phyloP scores from a whole-genome alignment of 257 asterid genomes.

The Solanum rostratum region DNA sequence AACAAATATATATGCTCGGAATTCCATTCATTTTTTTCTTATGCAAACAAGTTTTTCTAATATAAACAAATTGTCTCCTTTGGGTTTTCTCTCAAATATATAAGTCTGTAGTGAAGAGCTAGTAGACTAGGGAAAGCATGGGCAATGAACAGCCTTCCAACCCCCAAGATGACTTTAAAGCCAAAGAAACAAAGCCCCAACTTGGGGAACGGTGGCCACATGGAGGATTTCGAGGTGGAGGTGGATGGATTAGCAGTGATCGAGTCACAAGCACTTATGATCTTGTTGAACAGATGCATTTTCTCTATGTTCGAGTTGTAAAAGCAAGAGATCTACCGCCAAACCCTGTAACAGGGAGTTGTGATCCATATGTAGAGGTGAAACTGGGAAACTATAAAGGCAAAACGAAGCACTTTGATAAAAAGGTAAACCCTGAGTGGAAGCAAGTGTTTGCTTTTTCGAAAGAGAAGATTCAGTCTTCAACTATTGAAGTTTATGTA shows the following conservation, averaged over 20 bases:
- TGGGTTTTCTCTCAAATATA: neutral
- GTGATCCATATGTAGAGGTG: neutral
- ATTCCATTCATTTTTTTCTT: neutral
- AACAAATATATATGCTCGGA: neutral
- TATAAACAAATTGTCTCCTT: neutral
- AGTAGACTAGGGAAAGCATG: constrained; percentile 6
- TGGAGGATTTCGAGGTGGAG: constrained; percentile 55
- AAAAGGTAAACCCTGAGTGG: neutral
- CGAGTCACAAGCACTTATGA: constrained; percentile 60
- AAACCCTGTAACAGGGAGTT: constrained; percentile 29
- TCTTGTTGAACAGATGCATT: constrained; percentile 80
- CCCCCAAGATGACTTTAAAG: constrained; percentile 41
- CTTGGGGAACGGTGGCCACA: constrained; percentile 76
- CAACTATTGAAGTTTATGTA: constrained; percentile 41
- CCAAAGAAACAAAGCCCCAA: constrained; percentile 61
- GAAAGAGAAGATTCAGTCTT: constrained; percentile 56
- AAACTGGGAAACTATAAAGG: neutral
- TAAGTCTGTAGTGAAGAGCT: too few species aligned
- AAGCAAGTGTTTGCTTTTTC: neutral
- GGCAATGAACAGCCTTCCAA: constrained; percentile 13
- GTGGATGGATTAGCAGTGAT: constrained; percentile 50
- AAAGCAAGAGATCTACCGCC: constrained; percentile 56
- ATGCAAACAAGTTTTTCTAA: neutral
- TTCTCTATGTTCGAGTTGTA: constrained; percentile 69
- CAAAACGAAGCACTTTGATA: neutral